phyloP scores from a whole-genome alignment of 106 monocot species.

The Allium fistulosum region DNA sequence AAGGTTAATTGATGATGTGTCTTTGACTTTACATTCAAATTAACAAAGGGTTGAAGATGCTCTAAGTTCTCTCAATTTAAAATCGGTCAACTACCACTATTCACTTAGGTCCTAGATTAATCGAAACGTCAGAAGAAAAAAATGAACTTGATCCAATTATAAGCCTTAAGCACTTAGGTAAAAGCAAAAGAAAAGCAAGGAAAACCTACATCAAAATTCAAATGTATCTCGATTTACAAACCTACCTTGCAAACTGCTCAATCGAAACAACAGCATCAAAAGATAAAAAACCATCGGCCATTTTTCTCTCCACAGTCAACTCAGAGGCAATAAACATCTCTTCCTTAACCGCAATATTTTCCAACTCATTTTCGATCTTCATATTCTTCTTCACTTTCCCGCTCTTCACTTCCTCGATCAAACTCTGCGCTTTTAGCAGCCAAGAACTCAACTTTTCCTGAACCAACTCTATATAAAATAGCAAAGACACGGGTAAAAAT shows the following conservation, averaged over 20 bases:
- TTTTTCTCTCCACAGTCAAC: conserved; percentile 56
- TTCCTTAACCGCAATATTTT: conserved; percentile 24
- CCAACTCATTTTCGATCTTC: conserved; percentile 13
- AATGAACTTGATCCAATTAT: too few relatives aligned
- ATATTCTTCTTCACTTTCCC: conserved; percentile 12
- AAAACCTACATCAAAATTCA: too few relatives aligned
- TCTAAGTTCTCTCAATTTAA: too few relatives aligned
- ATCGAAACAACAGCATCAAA: conserved; percentile 55
- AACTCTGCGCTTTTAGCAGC: conserved; percentile 52
- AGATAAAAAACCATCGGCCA: conserved; percentile 61
- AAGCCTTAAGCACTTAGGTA: too few relatives aligned
- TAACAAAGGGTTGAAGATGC: too few relatives aligned
- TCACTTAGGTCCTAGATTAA: too few relatives aligned
- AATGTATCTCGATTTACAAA: too few relatives aligned
- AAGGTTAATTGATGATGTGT: too few relatives aligned
- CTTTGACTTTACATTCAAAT: too few relatives aligned
- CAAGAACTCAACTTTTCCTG: conserved; percentile 63
- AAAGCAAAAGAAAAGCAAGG: too few relatives aligned
- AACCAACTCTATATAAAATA: conserved; percentile 27
- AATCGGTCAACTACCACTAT: too few relatives aligned
- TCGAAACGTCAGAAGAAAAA: too few relatives aligned
- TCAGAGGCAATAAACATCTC: conserved; percentile 45
- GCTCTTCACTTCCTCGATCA: conserved; percentile 43
- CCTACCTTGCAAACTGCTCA: conserved; percentile 90
- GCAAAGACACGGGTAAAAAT: background rate